Evolutionary conservation across 2,329 filamentous ascomycete genomes (phyloP).

Genomic region (Ambrosiella cleistominuta): DNA sequence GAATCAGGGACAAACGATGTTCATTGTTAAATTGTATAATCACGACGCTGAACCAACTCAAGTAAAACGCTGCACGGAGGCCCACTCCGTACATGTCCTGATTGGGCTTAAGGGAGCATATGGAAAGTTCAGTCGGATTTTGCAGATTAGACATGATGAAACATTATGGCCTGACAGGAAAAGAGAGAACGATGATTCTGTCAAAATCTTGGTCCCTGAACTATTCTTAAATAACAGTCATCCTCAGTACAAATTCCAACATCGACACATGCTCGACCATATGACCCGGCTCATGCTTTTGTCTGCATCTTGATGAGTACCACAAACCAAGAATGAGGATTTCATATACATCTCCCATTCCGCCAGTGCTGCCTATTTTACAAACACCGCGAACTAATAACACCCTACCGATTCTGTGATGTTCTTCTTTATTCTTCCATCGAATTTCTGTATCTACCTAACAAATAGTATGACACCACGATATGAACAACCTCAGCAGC

Average conservation of each 20-base stretch:
- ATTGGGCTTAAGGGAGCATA: slow-evolving; percentile 4
- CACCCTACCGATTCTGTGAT: too few relatives aligned
- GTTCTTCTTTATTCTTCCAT: too few relatives aligned
- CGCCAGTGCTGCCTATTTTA: not conserved
- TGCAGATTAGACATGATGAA: not conserved
- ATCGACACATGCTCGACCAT: too few relatives aligned
- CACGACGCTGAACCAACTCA: slow-evolving; percentile 22
- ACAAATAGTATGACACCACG: too few relatives aligned
- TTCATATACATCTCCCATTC: not conserved
- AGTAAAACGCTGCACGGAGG: slow-evolving; percentile 21
- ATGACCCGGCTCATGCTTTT: too few relatives aligned
- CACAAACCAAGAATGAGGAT: not conserved
- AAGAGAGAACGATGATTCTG: not conserved
- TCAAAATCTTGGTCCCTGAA: not conserved
- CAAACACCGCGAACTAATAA: too few relatives aligned
- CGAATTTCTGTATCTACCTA: too few relatives aligned
- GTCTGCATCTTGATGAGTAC: not conserved
- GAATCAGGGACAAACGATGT: slow-evolving; percentile 17
- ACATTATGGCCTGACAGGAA: not conserved
- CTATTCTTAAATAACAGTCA: not conserved
- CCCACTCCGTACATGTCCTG: slow-evolving; percentile 22
- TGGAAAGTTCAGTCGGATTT: not conserved
- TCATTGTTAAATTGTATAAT: slow-evolving; percentile 20
- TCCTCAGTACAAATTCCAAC: not conserved
- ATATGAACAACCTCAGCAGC: too few relatives aligned